Percentiles rank a stretch among this genome's conserved stretches.
These are phyloP conservation scores for Zea mays DNA, from an alignment of 176 grass and related monocot species.

Conservation along the genomic window DNA sequence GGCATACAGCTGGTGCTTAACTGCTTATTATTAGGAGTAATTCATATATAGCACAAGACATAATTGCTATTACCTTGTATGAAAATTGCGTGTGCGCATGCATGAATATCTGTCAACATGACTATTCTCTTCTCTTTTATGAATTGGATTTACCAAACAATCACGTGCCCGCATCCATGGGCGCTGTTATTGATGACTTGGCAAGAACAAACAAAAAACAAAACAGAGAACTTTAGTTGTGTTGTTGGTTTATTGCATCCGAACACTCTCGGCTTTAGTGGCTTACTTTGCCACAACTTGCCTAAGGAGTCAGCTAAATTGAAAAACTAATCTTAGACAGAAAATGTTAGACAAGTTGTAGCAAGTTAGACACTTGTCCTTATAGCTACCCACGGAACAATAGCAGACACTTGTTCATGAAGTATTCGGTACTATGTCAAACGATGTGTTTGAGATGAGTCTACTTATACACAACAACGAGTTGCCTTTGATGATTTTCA, in stretches of 20 bases:
- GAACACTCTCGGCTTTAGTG: background rate
- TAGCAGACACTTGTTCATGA: background rate
- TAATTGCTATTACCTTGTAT: slow-evolving; percentile 1
- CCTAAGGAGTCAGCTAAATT: too few relatives aligned
- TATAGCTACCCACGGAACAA: background rate
- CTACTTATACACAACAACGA: background rate
- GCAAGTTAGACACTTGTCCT: too few relatives aligned
- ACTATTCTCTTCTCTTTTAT: background rate
- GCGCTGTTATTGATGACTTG: background rate
- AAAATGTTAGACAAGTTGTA: too few relatives aligned
- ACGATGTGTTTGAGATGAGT: background rate
- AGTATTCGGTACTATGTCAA: too few relatives aligned
- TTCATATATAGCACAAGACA: background rate
- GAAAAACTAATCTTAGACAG: too few relatives aligned
- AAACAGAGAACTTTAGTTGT: background rate
- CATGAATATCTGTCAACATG: background rate
- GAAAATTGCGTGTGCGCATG: background rate
- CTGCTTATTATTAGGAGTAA: background rate
- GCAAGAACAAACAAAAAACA: background rate
- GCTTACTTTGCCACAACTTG: too few relatives aligned
- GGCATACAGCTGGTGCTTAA: background rate
- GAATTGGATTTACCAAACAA: background rate
- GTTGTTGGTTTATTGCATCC: background rate
- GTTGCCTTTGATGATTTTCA: background rate
- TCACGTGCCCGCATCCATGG: background rate